Conservation (phyloP, 495 filamentous ascomycete genomes). For the Amorphotheca resinae region DNA sequence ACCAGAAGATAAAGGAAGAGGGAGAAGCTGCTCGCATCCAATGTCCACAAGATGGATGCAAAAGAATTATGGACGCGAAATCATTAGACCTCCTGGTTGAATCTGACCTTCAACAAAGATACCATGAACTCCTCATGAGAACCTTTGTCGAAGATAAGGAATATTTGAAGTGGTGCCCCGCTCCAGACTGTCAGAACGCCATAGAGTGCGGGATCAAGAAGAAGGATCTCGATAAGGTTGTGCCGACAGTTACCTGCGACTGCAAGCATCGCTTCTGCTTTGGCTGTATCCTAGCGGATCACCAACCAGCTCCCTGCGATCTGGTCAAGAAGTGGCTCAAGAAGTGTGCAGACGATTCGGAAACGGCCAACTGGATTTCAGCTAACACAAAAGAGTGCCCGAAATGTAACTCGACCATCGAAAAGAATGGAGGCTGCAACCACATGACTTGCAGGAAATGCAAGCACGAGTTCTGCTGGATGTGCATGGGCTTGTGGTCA, state of each 20-base stretch:
- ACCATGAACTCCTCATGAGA: slow-evolving; percentile 73
- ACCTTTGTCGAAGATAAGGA: slow-evolving; percentile 97
- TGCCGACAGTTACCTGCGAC: slow-evolving; percentile 75
- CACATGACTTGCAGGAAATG: slow-evolving; percentile 99
- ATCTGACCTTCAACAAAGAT: slow-evolving; percentile 59
- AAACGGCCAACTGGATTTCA: slow-evolving; percentile 98
- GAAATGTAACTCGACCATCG: slow-evolving; percentile 89
- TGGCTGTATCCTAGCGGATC: slow-evolving; percentile 84
- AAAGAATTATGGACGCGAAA: slow-evolving; percentile 81
- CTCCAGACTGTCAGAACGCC: slow-evolving; percentile 87
- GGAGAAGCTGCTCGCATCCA: slow-evolving; percentile 91
- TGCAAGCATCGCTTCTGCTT: slow-evolving; percentile 90
- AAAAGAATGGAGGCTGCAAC: slow-evolving; percentile 98
- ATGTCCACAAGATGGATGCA: slow-evolving; percentile 79
- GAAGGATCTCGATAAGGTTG: slow-evolving; percentile 68
- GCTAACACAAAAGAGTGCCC: slow-evolving; percentile 98
- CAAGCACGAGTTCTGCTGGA: slow-evolving; percentile 99
- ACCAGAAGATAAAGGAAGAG: slow-evolving; percentile 85
- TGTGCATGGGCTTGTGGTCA: slow-evolving; percentile 98
- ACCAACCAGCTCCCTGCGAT: slow-evolving; percentile 84
- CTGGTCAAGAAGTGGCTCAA: slow-evolving; percentile 94
- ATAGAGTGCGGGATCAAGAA: slow-evolving; percentile 79
- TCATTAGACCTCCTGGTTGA: slow-evolving; percentile 76
- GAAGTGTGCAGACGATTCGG: slow-evolving; percentile 96
- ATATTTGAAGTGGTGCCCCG: slow-evolving; percentile 90